These are phyloP conservation scores for Globisporangium radiosum DNA, from an alignment of 352 stramenopile genomes.

Conservation along the genomic window DNA sequence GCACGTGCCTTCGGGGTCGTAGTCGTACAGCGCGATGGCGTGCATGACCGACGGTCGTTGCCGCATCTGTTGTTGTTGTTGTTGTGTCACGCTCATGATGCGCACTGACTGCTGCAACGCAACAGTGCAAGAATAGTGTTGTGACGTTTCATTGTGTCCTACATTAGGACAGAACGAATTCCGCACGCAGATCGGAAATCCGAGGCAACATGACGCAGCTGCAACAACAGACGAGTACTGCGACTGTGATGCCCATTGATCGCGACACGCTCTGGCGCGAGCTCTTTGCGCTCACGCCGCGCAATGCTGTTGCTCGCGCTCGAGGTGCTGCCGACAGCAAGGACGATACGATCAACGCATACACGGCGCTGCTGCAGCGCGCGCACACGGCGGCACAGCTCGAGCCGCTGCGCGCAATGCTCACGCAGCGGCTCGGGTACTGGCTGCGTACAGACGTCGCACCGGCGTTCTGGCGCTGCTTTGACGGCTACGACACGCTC, in stretches of 20 bases:
- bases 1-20: slow-evolving; percentile 47
- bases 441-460: slow-evolving; percentile 60
- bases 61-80: background rate
- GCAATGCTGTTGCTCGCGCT: slow-evolving; percentile 7
- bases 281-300: slow-evolving; percentile 56
- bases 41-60: slow-evolving; percentile 21
- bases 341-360: slow-evolving; percentile 8
- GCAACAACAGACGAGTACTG: background rate
- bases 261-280: slow-evolving; percentile 59
- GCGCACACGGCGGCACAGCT: slow-evolving; percentile 24
- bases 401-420: slow-evolving; percentile 46
- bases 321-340: background rate
- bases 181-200: too few relatives aligned
- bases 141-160: too few relatives aligned
- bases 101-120: too few relatives aligned
- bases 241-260: slow-evolving; percentile 44
- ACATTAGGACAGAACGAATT: too few relatives aligned
- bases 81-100: slow-evolving; percentile 2
- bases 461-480: slow-evolving; percentile 60
- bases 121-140: too few relatives aligned
- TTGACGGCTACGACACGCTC: slow-evolving; percentile 21
- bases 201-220: too few relatives aligned
- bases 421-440: slow-evolving; percentile 52
- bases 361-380: slow-evolving; percentile 28
- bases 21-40: slow-evolving; percentile 51